These are phyloP conservation scores for Marasmius sp. DNA, from an alignment of 1,284 basidiomycete genomes.

Conservation along the genomic window DNA sequence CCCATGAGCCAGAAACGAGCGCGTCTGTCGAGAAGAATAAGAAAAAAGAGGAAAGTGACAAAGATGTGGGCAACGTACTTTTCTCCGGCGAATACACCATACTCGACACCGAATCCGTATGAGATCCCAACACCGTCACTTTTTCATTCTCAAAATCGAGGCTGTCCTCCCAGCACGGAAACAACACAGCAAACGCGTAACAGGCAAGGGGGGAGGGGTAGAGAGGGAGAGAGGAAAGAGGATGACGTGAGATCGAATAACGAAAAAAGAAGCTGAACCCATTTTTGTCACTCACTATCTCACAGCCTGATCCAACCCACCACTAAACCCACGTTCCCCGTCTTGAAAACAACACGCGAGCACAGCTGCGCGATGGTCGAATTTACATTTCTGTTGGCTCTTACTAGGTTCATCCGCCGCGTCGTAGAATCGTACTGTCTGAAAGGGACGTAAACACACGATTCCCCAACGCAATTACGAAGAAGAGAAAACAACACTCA, in stretches of 20 bases:
- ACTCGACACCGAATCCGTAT: slow-evolving; percentile 63
- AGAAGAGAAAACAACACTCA: slow-evolving; percentile 48
- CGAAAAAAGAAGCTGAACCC: not conserved
- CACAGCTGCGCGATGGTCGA: slow-evolving; percentile 77
- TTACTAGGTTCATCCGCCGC: slow-evolving; percentile 43
- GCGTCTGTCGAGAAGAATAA: slow-evolving; percentile 38
- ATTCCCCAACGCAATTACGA: not conserved
- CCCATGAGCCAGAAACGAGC: slow-evolving; percentile 89
- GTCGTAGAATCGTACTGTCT: slow-evolving; percentile 79
- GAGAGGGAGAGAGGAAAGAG: not conserved
- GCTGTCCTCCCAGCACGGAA: slow-evolving; percentile 34
- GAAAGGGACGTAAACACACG: not conserved
- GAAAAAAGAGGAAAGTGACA: not conserved
- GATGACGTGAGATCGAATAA: slow-evolving; percentile 23
- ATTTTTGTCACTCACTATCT: slow-evolving; percentile 65
- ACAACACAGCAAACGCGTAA: not conserved
- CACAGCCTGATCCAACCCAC: slow-evolving; percentile 75
- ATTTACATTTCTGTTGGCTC: slow-evolving; percentile 70
- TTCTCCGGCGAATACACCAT: slow-evolving; percentile 56
- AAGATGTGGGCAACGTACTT: slow-evolving; percentile 38
- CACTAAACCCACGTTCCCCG: slow-evolving; percentile 65
- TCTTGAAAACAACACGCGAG: slow-evolving; percentile 68
- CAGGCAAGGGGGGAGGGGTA: not conserved
- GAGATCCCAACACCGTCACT: slow-evolving; percentile 63
- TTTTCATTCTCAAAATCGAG: slow-evolving; percentile 65